These are phyloP conservation scores for Annona cherimola DNA, from an alignment of 164 flowering plant genomes.

Conservation along the genomic window DNA sequence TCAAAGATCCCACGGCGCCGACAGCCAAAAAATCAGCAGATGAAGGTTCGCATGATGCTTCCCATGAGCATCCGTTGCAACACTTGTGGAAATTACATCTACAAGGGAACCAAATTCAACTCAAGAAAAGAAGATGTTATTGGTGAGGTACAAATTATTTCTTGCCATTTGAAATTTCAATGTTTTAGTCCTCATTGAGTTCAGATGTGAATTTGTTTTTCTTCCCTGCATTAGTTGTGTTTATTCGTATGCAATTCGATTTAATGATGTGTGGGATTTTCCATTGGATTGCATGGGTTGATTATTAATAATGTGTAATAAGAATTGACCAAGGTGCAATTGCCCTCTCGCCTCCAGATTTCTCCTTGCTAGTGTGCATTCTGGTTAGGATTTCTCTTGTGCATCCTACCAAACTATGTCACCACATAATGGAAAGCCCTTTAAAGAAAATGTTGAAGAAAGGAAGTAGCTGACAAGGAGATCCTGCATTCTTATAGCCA, in stretches of 20 bases:
- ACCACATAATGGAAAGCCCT: too few relatives aligned
- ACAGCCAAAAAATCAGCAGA: conserved; percentile 78
- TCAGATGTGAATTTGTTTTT: too few relatives aligned
- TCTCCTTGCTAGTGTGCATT: too few relatives aligned
- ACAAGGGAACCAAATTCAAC: conserved; percentile 91
- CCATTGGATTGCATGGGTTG: neutral
- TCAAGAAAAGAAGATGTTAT: conserved; percentile 82
- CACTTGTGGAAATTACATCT: conserved; percentile 83
- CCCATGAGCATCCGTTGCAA: conserved; percentile 87
- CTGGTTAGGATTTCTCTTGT: too few relatives aligned
- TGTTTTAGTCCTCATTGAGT: too few relatives aligned
- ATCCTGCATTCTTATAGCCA: too few relatives aligned
- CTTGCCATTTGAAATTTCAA: neutral
- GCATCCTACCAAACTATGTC: too few relatives aligned
- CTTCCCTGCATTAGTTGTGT: neutral
- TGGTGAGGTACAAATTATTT: conserved; percentile 51
- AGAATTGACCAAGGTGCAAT: neutral
- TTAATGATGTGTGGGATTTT: neutral
- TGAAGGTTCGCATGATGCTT: conserved; percentile 94
- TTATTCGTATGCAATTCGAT: neutral
- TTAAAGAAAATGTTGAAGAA: too few relatives aligned
- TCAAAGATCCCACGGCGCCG: conserved; percentile 68
- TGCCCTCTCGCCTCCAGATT: neutral
- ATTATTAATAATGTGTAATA: too few relatives aligned
- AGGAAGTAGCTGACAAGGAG: too few relatives aligned